These are phyloP conservation scores for Torrubiella hemipterigena DNA, from an alignment of 2,329 filamentous ascomycete species.

Conservation along the genomic window DNA sequence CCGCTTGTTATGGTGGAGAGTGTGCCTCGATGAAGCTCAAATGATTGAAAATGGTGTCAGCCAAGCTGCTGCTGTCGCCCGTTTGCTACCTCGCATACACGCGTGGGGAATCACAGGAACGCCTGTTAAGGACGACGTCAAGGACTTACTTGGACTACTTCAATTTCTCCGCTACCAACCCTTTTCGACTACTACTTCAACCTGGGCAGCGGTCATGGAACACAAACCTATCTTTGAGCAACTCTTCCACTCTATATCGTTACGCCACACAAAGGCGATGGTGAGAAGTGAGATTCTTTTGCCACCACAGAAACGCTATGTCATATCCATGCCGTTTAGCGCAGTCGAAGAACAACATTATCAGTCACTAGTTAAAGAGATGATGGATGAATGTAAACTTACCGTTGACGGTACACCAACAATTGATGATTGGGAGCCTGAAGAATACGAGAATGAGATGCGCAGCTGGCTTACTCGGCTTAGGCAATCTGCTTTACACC, in stretches of 20 bases:
- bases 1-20: slow-evolving; percentile 77
- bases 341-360: slow-evolving; percentile 89
- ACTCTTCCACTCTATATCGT: slow-evolving; percentile 59
- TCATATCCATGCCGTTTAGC: slow-evolving; percentile 84
- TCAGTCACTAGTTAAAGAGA: slow-evolving; percentile 58
- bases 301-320: slow-evolving; percentile 72
- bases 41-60: slow-evolving; percentile 87
- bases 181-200: slow-evolving; percentile 48
- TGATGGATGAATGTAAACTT: slow-evolving; percentile 60
- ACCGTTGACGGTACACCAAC: slow-evolving; percentile 51
- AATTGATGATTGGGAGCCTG: slow-evolving; percentile 49
- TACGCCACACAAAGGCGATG: slow-evolving; percentile 76
- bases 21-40: slow-evolving; percentile 70
- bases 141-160: slow-evolving; percentile 69
- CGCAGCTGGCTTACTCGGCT: slow-evolving; percentile 65
- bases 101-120: slow-evolving; percentile 88
- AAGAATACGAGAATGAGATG: slow-evolving; percentile 60
- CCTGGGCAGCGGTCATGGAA: slow-evolving; percentile 58
- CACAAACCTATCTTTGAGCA: slow-evolving; percentile 53
- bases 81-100: slow-evolving; percentile 69
- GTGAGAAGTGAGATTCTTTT: slow-evolving; percentile 69
- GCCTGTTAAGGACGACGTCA: slow-evolving; percentile 67
- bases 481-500: slow-evolving; percentile 75
- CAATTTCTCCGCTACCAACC: slow-evolving; percentile 72
- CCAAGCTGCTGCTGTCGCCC: slow-evolving; percentile 69